Evolutionary conservation across 1,284 basidiomycete species (phyloP).

Genomic region (Ceratobasidium theobromae): DNA sequence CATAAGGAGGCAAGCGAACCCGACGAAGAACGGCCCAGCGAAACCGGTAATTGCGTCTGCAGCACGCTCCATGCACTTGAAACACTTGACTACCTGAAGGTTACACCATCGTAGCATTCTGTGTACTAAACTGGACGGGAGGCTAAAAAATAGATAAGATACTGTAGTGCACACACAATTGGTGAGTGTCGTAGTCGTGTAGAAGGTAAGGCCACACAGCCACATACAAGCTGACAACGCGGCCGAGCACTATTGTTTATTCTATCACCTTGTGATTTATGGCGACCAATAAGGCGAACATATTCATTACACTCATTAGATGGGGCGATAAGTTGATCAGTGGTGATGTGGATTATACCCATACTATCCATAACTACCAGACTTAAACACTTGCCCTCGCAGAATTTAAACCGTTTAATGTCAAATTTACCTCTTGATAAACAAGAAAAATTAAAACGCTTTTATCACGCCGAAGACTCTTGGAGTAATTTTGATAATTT

Average conservation of each 20-base stretch:
- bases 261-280: neutral
- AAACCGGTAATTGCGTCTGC: conserved; percentile 84
- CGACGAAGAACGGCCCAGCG: conserved; percentile 88
- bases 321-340: conserved; percentile 1
- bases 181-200: too few species aligned
- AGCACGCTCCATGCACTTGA: conserved; percentile 73
- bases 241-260: neutral
- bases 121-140: neutral
- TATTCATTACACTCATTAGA: neutral
- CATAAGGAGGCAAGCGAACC: conserved; percentile 72
- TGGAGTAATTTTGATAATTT: conserved; percentile 55
- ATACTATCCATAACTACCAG: neutral
- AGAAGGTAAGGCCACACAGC: too few species aligned
- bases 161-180: too few species aligned
- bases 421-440: neutral
- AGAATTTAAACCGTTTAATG: conserved; percentile 8
- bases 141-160: too few species aligned
- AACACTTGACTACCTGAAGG: conserved; percentile 43
- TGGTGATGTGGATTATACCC: neutral
- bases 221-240: too few species aligned
- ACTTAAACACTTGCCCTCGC: neutral
- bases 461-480: conserved; percentile 68
- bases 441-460: conserved; percentile 51
- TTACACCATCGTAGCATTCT: conserved; percentile 27
- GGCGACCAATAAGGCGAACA: neutral